phyloP scores from a whole-genome alignment of 495 filamentous ascomycete species.

The Coniosporium apollinis region DNA sequence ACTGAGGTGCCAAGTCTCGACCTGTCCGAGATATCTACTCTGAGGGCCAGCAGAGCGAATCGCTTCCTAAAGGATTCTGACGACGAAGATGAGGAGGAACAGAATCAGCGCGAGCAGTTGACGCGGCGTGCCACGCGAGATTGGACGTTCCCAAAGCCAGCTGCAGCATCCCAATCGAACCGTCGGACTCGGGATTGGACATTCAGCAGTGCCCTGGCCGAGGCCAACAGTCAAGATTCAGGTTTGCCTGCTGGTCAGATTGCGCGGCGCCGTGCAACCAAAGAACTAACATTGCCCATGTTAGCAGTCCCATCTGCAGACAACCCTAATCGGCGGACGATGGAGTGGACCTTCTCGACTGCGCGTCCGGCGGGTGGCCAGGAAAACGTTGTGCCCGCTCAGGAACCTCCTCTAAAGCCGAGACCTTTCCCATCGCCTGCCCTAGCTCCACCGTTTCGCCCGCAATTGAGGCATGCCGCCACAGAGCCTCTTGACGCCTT shows the following conservation, averaged over 20 bases:
- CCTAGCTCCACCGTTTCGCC: constrained; percentile 16
- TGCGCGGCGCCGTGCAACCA: no score
- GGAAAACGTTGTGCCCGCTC: constrained; percentile 5
- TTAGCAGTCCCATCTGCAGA: constrained; percentile 32
- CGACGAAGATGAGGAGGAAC: constrained; percentile 15
- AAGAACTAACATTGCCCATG: no score
- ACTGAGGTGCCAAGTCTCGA: constrained; percentile 31
- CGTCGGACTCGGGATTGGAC: neutral
- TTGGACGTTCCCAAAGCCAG: constrained; percentile 22
- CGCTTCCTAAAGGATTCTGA: constrained; percentile 29
- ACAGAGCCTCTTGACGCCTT: constrained; percentile 20
- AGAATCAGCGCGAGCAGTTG: constrained; percentile 13
- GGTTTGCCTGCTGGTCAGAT: no score
- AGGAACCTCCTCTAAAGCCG: constrained; percentile 5
- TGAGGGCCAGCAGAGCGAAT: constrained; percentile 26
- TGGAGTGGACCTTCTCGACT: constrained; percentile 47
- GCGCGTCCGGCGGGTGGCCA: constrained; percentile 23
- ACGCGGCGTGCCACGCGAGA: constrained; percentile 17
- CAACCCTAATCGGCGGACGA: constrained; percentile 30
- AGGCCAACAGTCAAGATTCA: no score
- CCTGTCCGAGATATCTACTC: constrained; percentile 42
- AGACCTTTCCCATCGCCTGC: constrained; percentile 7
- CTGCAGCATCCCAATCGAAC: constrained; percentile 13
- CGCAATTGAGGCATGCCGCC: constrained; percentile 17
- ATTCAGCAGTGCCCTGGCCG: no score